These are phyloP conservation scores for Tricholoma bakamatsutake DNA, from an alignment of 768 basidiomycete genomes.

Conservation along the genomic window DNA sequence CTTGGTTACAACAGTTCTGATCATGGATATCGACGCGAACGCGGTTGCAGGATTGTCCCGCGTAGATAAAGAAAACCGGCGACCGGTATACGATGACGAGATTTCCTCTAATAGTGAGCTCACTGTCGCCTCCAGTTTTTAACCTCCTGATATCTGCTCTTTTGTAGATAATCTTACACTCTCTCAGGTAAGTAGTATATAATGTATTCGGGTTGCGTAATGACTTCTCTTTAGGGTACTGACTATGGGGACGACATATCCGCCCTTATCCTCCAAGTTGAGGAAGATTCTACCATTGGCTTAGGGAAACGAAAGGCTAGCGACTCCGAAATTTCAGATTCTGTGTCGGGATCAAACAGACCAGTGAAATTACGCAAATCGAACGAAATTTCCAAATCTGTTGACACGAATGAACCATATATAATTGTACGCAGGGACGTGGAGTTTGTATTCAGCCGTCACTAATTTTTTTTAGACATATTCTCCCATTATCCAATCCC, in stretches of 20 bases:
- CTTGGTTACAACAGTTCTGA: too few relatives aligned
- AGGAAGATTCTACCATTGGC: constrained; percentile 3
- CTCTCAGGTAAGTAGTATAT: neutral
- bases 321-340: constrained; percentile 7
- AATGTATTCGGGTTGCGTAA: neutral
- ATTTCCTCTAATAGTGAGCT: neutral
- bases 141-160: neutral
- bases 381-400: neutral
- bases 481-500: constrained; percentile 6
- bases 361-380: constrained; percentile 5
- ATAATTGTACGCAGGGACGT: constrained; percentile 15
- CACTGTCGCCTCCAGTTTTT: neutral
- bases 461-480: constrained; percentile 11
- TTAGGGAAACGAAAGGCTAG: constrained; percentile 25
- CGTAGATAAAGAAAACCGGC: neutral
- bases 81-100: neutral
- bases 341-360: neutral
- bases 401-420: constrained; percentile 3
- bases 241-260: constrained; percentile 2
- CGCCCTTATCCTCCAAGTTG: neutral
- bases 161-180: neutral
- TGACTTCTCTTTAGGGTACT: neutral
- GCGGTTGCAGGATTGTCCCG: neutral
- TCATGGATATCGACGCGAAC: neutral
- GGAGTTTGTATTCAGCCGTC: neutral